Evolutionary conservation across 208 protist species (phyloP).

Genomic region (Crithidia thermophila): DNA sequence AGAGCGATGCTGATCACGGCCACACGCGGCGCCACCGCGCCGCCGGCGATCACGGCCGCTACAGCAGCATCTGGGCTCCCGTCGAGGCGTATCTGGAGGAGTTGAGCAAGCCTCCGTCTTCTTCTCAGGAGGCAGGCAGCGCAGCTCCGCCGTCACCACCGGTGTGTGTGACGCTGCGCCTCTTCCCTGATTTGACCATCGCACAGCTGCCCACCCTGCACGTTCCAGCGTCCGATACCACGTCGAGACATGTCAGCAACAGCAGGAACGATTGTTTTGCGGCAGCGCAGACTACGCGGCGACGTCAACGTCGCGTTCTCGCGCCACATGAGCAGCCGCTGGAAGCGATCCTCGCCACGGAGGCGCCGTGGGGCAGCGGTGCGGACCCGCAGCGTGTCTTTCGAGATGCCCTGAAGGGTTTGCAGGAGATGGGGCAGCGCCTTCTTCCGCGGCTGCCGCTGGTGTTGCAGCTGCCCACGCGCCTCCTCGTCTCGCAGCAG

Average conservation of each 20-base stretch:
- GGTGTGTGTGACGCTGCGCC: slow-evolving; percentile 40
- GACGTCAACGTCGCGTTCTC: background rate
- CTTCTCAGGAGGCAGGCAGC: background rate
- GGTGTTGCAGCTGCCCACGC: slow-evolving; percentile 56
- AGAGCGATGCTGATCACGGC: background rate
- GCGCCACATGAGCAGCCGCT: slow-evolving; percentile 34
- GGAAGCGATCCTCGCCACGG: slow-evolving; percentile 31
- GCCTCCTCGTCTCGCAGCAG: slow-evolving; percentile 56
- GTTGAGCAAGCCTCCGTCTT: background rate
- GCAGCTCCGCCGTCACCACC: slow-evolving; percentile 3
- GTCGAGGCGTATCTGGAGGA: slow-evolving; percentile 27
- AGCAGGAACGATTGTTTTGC: too few relatives aligned
- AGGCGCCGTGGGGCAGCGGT: slow-evolving; percentile 40
- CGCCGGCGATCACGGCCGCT: slow-evolving; percentile 1
- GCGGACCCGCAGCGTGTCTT: slow-evolving; percentile 27
- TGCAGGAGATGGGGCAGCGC: slow-evolving; percentile 23
- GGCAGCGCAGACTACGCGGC: too few relatives aligned
- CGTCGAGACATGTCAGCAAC: too few relatives aligned
- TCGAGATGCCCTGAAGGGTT: slow-evolving; percentile 16
- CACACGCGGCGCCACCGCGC: background rate
- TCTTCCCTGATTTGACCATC: slow-evolving; percentile 54
- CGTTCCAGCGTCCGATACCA: background rate
- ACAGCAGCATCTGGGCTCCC: slow-evolving; percentile 22
- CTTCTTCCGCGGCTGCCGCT: slow-evolving; percentile 33
- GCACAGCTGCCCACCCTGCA: slow-evolving; percentile 40